phyloP scores from a whole-genome alignment of 257 asterid genomes.

The Agastache rugosa region DNA sequence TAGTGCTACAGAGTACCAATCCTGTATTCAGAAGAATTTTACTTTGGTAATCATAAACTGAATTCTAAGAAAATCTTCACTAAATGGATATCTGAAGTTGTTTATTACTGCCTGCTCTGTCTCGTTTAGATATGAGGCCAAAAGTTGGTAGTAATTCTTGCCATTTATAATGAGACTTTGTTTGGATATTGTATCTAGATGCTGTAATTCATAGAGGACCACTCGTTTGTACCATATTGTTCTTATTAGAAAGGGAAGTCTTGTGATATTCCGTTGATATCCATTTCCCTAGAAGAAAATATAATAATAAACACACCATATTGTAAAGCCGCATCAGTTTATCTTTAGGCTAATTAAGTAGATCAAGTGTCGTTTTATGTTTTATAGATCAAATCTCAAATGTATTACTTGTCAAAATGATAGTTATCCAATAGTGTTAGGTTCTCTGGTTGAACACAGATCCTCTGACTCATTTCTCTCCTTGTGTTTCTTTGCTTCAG shows the following conservation, averaged over 20 bases:
- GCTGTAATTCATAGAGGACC: background rate
- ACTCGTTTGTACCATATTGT: background rate
- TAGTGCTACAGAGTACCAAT: background rate
- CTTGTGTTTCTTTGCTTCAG: slow-evolving; percentile 50
- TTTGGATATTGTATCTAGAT: background rate
- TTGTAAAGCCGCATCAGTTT: background rate
- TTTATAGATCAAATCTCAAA: background rate
- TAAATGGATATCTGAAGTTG: background rate
- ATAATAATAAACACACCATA: too few species aligned
- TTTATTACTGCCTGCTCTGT: background rate
- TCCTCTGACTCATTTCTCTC: slow-evolving; percentile 29
- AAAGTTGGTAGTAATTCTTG: background rate
- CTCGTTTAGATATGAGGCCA: background rate
- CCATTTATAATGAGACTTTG: background rate
- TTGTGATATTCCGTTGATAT: background rate
- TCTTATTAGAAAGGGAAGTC: background rate
- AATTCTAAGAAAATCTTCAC: background rate
- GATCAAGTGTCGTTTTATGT: background rate
- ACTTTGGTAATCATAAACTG: background rate
- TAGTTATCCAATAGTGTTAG: slow-evolving; percentile 11
- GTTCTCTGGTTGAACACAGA: slow-evolving; percentile 8
- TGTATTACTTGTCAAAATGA: background rate
- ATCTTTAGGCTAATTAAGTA: background rate
- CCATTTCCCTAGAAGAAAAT: background rate
- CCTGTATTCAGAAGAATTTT: background rate